Conservation (phyloP, 1,284 basidiomycete genomes). For the Tilletia indica region DNA sequence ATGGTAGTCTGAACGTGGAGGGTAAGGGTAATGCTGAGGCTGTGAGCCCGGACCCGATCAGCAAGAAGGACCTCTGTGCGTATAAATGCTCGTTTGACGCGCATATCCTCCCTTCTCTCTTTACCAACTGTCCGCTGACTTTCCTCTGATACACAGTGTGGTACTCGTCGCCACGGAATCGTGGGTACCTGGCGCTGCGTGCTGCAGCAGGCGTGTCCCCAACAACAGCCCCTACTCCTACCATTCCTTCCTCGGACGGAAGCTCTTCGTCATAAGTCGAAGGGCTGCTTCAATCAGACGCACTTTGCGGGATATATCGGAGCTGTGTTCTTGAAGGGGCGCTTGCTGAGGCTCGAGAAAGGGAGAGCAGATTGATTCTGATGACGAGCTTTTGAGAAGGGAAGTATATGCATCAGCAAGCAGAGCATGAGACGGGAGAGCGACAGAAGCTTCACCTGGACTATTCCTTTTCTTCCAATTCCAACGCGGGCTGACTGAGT, state of each 20-base stretch:
- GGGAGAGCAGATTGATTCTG: no score
- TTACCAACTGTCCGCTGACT: not conserved
- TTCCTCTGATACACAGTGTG: slow-evolving; percentile 28
- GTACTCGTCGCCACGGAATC: slow-evolving; percentile 38
- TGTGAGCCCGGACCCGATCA: slow-evolving; percentile 41
- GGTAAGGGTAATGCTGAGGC: slow-evolving; percentile 39
- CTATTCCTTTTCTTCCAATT: not conserved
- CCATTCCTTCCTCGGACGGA: not conserved
- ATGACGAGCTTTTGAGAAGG: not conserved
- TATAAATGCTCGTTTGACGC: slow-evolving; percentile 2
- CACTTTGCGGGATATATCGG: no score
- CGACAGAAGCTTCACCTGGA: not conserved
- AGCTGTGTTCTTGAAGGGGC: no score
- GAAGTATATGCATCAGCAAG: not conserved
- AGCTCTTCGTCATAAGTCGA: no score
- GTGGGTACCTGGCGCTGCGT: slow-evolving; percentile 37
- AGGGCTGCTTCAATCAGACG: no score
- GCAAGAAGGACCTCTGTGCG: slow-evolving; percentile 44
- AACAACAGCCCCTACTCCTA: not conserved
- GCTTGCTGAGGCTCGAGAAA: no score
- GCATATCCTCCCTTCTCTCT: not conserved
- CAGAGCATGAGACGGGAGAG: not conserved
- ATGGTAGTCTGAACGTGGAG: slow-evolving; percentile 21
- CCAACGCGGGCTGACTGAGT: not conserved
- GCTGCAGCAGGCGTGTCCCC: slow-evolving; percentile 2